These are phyloP conservation scores for Chalciporus sp. DNA, from an alignment of 1,284 basidiomycete genomes.

Conservation along the genomic window DNA sequence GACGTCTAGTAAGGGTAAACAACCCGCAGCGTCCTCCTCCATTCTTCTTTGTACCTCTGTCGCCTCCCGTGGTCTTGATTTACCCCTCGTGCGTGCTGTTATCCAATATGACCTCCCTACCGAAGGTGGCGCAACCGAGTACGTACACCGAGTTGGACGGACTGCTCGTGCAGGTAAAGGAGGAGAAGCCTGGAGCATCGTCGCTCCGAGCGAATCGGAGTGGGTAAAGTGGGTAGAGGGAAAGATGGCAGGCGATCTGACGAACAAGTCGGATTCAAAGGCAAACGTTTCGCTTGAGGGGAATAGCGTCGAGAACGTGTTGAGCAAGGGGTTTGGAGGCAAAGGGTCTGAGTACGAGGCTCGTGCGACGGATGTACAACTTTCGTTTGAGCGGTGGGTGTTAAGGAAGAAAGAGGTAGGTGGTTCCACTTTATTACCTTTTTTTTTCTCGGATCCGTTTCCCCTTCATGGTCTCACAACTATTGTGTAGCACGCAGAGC, in stretches of 20 bases:
- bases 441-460: not conserved
- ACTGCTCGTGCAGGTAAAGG: conserved; percentile 94
- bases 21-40: conserved; percentile 46
- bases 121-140: conserved; percentile 95
- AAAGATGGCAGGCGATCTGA: conserved; percentile 64
- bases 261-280: conserved; percentile 33
- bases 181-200: conserved; percentile 94
- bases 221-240: conserved; percentile 90
- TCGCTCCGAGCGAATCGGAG: conserved; percentile 81
- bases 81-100: conserved; percentile 93
- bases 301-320: conserved; percentile 69
- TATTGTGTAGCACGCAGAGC: conserved; percentile 60
- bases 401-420: conserved; percentile 72
- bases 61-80: conserved; percentile 95
- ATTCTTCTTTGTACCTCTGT: conserved; percentile 96
- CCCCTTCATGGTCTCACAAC: not conserved
- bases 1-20: conserved; percentile 40
- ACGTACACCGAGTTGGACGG: conserved; percentile 95
- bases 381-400: conserved; percentile 96
- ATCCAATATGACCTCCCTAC: conserved; percentile 98
- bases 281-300: conserved; percentile 57
- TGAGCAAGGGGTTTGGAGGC: conserved; percentile 86
- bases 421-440: not conserved
- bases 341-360: conserved; percentile 80
- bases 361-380: conserved; percentile 94